These are phyloP conservation scores for Fragilariopsis cylindrus DNA, from an alignment of 108 stramenopile species.

Conservation along the genomic window DNA sequence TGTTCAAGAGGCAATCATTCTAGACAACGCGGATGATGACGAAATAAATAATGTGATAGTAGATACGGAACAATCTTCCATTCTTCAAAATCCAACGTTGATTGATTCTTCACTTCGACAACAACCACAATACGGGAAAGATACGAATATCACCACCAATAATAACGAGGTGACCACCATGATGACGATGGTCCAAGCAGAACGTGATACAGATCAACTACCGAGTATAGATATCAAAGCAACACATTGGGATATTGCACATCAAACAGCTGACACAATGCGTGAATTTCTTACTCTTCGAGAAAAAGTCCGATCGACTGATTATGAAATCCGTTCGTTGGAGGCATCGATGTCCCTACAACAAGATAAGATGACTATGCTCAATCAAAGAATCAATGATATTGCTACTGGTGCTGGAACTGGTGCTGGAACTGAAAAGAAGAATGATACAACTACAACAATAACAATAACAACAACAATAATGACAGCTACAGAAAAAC, in stretches of 20 bases:
- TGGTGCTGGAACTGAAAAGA: no score
- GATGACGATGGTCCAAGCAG: constrained; percentile 2
- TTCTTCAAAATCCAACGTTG: constrained; percentile 42
- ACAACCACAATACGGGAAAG: neutral
- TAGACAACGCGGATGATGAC: neutral
- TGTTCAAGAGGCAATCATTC: no score
- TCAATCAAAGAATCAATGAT: constrained; percentile 3
- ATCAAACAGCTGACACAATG: constrained; percentile 25
- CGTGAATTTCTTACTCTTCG: constrained; percentile 20
- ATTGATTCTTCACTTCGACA: neutral
- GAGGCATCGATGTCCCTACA: constrained; percentile 19
- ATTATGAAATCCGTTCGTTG: constrained; percentile 25
- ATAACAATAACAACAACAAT: neutral
- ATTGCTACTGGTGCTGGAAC: no score
- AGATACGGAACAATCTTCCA: constrained; percentile 6
- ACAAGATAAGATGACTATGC: neutral
- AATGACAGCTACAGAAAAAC: constrained; percentile 21
- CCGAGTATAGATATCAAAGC: neutral
- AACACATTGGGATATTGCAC: constrained; percentile 21
- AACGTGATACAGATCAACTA: neutral
- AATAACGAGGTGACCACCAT: constrained; percentile 6
- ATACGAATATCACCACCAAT: neutral
- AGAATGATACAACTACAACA: neutral
- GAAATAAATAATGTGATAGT: neutral
- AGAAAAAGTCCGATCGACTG: constrained; percentile 22